Evolutionary conservation across 768 basidiomycete genomes (phyloP).

Genomic region (Clitopilus passeckerianus): DNA sequence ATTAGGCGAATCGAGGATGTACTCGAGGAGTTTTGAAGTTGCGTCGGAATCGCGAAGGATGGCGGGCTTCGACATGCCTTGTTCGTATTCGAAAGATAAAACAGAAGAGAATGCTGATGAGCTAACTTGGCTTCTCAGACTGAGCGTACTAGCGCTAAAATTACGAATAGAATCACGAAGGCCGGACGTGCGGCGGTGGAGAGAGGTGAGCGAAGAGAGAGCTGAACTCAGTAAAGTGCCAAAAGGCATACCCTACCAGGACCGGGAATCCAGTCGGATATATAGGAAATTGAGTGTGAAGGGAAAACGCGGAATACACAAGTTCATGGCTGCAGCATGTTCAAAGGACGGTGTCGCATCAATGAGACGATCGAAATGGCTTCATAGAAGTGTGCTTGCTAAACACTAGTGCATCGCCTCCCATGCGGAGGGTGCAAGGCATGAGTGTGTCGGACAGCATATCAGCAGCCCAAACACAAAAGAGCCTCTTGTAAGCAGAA

Average conservation of each 20-base stretch:
- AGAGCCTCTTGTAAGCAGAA: background rate
- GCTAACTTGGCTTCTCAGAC: slow-evolving; percentile 16
- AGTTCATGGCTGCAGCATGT: slow-evolving; percentile 14
- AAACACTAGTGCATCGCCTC: background rate
- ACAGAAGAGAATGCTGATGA: slow-evolving; percentile 23
- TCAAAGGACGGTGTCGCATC: slow-evolving; percentile 14
- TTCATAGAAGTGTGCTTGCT: slow-evolving; percentile 1
- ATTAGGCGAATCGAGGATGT: slow-evolving; percentile 48
- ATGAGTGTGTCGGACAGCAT: background rate
- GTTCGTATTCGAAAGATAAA: slow-evolving; percentile 27
- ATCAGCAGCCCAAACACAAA: background rate
- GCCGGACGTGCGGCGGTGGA: slow-evolving; percentile 26
- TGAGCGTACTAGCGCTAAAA: slow-evolving; percentile 16
- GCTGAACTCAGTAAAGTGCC: slow-evolving; percentile 32
- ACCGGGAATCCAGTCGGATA: slow-evolving; percentile 24
- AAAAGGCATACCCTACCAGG: slow-evolving; percentile 24
- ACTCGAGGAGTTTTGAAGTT: slow-evolving; percentile 42
- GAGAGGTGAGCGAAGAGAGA: slow-evolving; percentile 23
- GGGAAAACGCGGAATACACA: slow-evolving; percentile 34
- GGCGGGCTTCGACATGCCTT: slow-evolving; percentile 37
- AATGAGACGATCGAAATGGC: slow-evolving; percentile 11
- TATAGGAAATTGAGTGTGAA: slow-evolving; percentile 34
- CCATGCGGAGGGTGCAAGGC: slow-evolving; percentile 12
- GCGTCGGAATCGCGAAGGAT: slow-evolving; percentile 64
- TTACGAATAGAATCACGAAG: slow-evolving; percentile 26